phyloP scores from a whole-genome alignment of 2,329 filamentous ascomycete genomes.

The Arthrobotrys sinensis region DNA sequence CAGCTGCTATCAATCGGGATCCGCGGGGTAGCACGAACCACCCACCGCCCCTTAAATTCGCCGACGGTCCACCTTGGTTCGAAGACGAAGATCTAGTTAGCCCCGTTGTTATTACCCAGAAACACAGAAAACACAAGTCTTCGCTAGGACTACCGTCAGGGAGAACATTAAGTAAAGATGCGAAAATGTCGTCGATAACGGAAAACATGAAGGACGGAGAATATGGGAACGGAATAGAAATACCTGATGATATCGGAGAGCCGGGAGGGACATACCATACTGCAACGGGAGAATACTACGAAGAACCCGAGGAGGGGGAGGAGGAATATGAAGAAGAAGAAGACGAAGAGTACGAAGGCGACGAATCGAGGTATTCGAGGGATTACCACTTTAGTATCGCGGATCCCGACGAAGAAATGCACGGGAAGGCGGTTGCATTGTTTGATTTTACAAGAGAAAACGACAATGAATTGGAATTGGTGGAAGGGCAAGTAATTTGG shows the following conservation, averaged over 20 bases:
- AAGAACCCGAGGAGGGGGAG: slow-evolving; percentile 55
- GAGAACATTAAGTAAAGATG: slow-evolving; percentile 54
- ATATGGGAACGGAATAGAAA: slow-evolving; percentile 46
- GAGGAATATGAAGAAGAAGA: slow-evolving; percentile 64
- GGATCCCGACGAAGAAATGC: slow-evolving; percentile 96
- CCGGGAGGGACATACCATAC: slow-evolving; percentile 56
- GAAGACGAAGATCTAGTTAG: slow-evolving; percentile 96
- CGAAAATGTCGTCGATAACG: slow-evolving; percentile 58
- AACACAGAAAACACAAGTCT: slow-evolving; percentile 89
- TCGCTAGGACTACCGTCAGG: slow-evolving; percentile 67
- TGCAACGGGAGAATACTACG: slow-evolving; percentile 53
- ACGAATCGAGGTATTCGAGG: slow-evolving; percentile 85
- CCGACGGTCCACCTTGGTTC: slow-evolving; percentile 91
- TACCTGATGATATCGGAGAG: slow-evolving; percentile 52
- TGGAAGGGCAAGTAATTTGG: slow-evolving; percentile 95
- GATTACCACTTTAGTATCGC: slow-evolving; percentile 97
- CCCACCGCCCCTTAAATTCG: slow-evolving; percentile 85
- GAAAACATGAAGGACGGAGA: slow-evolving; percentile 60
- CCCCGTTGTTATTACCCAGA: slow-evolving; percentile 84
- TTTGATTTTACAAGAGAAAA: slow-evolving; percentile 97
- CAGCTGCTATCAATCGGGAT: slow-evolving; percentile 70
- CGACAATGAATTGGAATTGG: slow-evolving; percentile 92
- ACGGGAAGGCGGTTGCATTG: slow-evolving; percentile 93
- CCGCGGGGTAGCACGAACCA: slow-evolving; percentile 71
- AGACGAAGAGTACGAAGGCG: slow-evolving; percentile 71